Evolutionary conservation across 495 filamentous ascomycete genomes (phyloP).

Genomic region (Usnea hakonensis): DNA sequence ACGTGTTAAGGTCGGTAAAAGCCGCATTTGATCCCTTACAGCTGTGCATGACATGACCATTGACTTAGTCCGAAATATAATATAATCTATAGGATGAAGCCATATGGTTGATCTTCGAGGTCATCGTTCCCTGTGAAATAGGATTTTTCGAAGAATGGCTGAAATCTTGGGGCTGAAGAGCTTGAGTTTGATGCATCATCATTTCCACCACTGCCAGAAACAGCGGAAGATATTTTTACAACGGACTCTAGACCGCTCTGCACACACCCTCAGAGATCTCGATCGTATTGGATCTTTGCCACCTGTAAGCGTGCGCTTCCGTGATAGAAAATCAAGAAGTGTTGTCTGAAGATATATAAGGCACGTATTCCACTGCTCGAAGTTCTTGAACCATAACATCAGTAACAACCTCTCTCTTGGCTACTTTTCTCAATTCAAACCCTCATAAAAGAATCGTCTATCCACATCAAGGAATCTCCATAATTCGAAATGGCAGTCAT

Average conservation of each 20-base stretch:
- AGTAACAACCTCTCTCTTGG: not conserved
- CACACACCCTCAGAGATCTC: not conserved
- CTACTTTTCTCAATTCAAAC: not conserved
- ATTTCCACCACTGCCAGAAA: not conserved
- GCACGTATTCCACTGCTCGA: not conserved
- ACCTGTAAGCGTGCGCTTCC: not conserved
- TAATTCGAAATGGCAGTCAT: slow-evolving; percentile 6
- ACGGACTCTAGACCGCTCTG: not conserved
- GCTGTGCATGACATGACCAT: not conserved
- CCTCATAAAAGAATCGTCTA: not conserved
- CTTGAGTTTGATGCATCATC: not conserved
- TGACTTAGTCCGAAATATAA: not conserved
- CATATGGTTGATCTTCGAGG: not conserved
- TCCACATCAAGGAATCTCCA: not conserved
- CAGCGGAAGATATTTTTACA: not conserved
- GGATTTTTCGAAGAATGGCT: not conserved
- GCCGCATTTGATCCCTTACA: too few relatives aligned
- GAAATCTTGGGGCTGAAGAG: not conserved
- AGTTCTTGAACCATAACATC: not conserved
- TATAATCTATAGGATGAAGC: not conserved
- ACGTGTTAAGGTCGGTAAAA: too few relatives aligned
- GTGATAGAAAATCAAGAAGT: not conserved
- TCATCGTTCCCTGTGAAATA: not conserved
- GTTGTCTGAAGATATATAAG: not conserved
- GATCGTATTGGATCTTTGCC: not conserved